Evolutionary conservation across 495 filamentous ascomycete species (phyloP).

Genomic region (Penicillium salamii): DNA sequence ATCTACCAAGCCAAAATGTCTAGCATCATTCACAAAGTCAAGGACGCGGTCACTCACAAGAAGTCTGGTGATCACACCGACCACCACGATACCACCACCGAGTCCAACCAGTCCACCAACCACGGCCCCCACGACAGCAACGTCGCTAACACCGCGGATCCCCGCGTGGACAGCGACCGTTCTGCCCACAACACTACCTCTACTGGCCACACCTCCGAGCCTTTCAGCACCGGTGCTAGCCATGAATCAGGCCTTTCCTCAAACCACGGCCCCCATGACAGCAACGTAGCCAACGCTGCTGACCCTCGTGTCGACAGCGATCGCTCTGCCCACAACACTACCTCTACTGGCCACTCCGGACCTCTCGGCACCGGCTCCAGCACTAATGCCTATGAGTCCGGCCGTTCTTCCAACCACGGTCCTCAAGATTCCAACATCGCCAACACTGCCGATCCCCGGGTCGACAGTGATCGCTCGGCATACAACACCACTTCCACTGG

Average conservation of each 20-base stretch:
- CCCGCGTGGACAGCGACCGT: slow-evolving; percentile 19
- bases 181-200: slow-evolving; percentile 1
- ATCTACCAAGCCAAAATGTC: no score
- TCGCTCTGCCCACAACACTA: slow-evolving; percentile 2
- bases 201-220: slow-evolving; percentile 23
- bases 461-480: not conserved
- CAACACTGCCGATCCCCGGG: not conserved
- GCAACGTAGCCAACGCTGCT: slow-evolving; percentile 41
- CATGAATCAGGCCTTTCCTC: slow-evolving; percentile 7
- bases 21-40: slow-evolving; percentile 64
- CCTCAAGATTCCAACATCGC: no score
- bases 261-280: slow-evolving; percentile 40
- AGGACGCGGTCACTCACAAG: slow-evolving; percentile 55
- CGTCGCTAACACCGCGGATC: slow-evolving; percentile 18
- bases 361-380: not conserved
- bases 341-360: not conserved
- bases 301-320: slow-evolving; percentile 49
- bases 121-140: slow-evolving; percentile 21
- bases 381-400: not conserved
- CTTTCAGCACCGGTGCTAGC: slow-evolving; percentile 5
- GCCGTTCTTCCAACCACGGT: no score
- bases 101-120: slow-evolving; percentile 9
- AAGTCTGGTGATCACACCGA: not conserved
- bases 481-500: not conserved
- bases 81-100: slow-evolving; percentile 3